Base-by-base conservation (phyloP, 345 rosid species). In the Balakata baccata region DNA sequence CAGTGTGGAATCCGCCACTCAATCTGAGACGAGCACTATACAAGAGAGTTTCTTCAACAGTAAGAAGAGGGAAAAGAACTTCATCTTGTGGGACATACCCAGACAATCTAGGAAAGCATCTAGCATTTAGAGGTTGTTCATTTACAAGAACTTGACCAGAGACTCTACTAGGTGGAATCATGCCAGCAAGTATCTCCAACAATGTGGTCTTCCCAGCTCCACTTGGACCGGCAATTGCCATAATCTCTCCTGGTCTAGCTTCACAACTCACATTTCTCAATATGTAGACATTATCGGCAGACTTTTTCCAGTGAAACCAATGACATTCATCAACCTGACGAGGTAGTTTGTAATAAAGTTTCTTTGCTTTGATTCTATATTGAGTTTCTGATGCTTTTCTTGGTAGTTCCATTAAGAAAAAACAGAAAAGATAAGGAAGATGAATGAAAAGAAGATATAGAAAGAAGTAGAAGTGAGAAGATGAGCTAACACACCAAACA, bases 171-270 rank as follows among this genome's bases (percentile, higher is more conserved):
- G 62, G 46, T 2, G 76, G 78, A 49, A 74, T 39, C 67, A 74
- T 54, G 4, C 84, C 84, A 0, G 76, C 81, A 23, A 81, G 79
- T 45, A 81, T 46, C 53, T 78, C 77, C 64, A 81, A 25, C 77
- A 81, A 51, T 14, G 81, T 77, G 60, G 79, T 77, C 69, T 78
- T 81, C 17, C 84, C 81, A 5, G 84, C 81, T 13, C 81, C 81
- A 66, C 84, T 77, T 6, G 78, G 84, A 52, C 84, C 76, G 0
- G 75, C 81, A 70, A 81, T 81, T 5, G 84, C 84, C 71, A 54
- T 54, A n/a, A 81, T 68, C 71, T 81, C 77, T 29, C 79, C 64
- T 47, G 81, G 74, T 68, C 68, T 71, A 39, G 84, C 79, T 50
- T 81, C 81, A 41, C 81, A 77, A n/a, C 39, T 67, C 2, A 78